Evolutionary conservation across 2,329 filamentous ascomycete genomes (phyloP).

Genomic region (Phaeomoniella chlamydospora): DNA sequence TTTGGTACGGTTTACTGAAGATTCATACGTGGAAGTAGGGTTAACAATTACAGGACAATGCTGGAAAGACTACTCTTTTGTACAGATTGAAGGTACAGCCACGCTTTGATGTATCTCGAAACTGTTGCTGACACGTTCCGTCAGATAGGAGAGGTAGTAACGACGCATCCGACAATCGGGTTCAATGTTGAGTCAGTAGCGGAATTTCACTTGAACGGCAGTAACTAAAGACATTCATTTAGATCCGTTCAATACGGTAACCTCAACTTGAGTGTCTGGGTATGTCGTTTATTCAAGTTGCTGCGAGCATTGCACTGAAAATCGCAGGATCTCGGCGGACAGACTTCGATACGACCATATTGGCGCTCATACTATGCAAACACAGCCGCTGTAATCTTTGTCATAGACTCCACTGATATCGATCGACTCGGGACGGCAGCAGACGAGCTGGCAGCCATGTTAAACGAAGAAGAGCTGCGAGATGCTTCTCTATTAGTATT

Average conservation of each 20-base stretch:
- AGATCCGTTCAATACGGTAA: conserved; percentile 90
- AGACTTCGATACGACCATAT: conserved; percentile 97
- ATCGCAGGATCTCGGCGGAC: conserved; percentile 71
- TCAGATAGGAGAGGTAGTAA: conserved; percentile 95
- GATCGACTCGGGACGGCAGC: conserved; percentile 84
- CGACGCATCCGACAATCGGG: conserved; percentile 96
- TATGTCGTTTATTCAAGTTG: conserved; percentile 26
- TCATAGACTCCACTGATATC: conserved; percentile 96
- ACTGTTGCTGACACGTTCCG: conserved; percentile 5
- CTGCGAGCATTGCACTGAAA: neutral
- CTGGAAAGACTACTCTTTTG: conserved; percentile 90
- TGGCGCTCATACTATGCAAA: conserved; percentile 99
- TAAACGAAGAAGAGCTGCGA: conserved; percentile 91
- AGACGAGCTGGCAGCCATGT: conserved; percentile 86
- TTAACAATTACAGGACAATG: conserved; percentile 60
- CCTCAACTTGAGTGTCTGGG: conserved; percentile 97
- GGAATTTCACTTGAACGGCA: too few relatives aligned
- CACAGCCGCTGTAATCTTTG: conserved; percentile 95
- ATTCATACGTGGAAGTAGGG: neutral
- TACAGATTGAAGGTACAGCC: conserved; percentile 80
- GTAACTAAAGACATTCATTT: too few relatives aligned
- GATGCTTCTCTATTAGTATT: conserved; percentile 89
- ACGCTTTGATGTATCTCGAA: conserved; percentile 2
- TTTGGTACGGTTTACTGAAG: conserved; percentile 47
- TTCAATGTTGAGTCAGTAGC: conserved; percentile 83